phyloP scores from a whole-genome alignment of 1,284 basidiomycete species.

The Heterobasidion parviporum region DNA sequence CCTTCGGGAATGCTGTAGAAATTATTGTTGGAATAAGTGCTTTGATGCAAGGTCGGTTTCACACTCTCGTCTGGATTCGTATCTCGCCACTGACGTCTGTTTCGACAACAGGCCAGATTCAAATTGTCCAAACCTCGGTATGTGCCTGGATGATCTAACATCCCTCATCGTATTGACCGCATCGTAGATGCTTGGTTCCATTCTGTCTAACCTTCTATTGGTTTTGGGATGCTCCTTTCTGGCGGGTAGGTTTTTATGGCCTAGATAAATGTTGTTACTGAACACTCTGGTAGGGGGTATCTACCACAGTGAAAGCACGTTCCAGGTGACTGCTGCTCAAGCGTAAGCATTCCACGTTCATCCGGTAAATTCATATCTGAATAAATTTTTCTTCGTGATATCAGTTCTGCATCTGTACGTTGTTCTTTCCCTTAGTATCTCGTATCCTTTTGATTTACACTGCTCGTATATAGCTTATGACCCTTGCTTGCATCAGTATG shows the following conservation, averaged over 20 bases:
- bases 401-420: constrained; percentile 51
- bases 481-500: constrained; percentile 80
- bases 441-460: not conserved
- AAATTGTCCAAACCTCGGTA: constrained; percentile 80
- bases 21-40: constrained; percentile 87
- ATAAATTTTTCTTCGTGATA: constrained; percentile 4
- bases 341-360: constrained; percentile 42
- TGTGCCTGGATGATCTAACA: constrained; percentile 2
- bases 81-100: constrained; percentile 25
- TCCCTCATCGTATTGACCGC: not conserved
- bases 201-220: constrained; percentile 84
- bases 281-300: constrained; percentile 43
- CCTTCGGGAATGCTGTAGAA: constrained; percentile 75
- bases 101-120: constrained; percentile 40
- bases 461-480: constrained; percentile 58
- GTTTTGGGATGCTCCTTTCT: constrained; percentile 87
- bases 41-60: constrained; percentile 48
- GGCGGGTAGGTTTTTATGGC: constrained; percentile 36
- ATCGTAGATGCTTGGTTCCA: constrained; percentile 68
- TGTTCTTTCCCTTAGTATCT: not conserved
- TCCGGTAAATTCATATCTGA: constrained; percentile 8
- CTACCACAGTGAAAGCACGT: constrained; percentile 59
- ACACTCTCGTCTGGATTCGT: constrained; percentile 4
- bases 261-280: constrained; percentile 1
- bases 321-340: constrained; percentile 81